Evolutionary conservation across 1,284 basidiomycete species (phyloP), one percentile per base, ranked within the genome.

Genomic region (Ustilago hordei): DNA sequence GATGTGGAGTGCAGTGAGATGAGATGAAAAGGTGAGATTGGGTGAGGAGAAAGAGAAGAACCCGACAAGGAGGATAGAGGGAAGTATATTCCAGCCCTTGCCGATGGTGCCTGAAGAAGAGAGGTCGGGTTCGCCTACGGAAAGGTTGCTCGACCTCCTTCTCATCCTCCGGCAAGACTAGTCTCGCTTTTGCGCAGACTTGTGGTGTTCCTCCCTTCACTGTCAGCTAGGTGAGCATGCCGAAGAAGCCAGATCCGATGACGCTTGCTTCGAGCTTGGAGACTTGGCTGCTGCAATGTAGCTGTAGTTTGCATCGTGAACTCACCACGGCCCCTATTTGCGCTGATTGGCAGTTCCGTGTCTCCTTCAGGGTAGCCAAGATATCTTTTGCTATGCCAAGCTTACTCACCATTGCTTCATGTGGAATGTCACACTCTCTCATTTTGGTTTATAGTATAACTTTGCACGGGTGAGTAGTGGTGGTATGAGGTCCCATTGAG

Each of bases 21-120:
- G 36, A 38, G 13, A 38, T 13, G 36, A 38, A 38, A 7, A 6
- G 36, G 2, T 38, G 36, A 38, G 36, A 45, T 19, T 19, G 19
- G 43, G 23, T 19, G 43, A 19, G 13, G 13, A 45, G 43, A 11
- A 19, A 19, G n/a, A 45, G 19, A 43, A 15, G 43, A 19, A 11
- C 43, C 19, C 3, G 43, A 19, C 43, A 45, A 7, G 43, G 23
- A 15, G 39, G 39, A 41, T 12, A 7, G 39, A 41, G n/a, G 7
- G 6, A 7, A 12, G 12, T 13, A 56, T 39, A 56, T 56, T 56
- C 55, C 55, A 56, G 36, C 55, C 55, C 55, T 32, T 56, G 55
- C 39, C 55, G 39, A n/a, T 28, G 19, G 39, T 56, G 23, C 55
- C 39, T 41, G 39, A 41, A 17, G 17, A 41, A 41, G 39, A 17